These are phyloP conservation scores for Sarocladium oryzae DNA, from an alignment of 2,329 filamentous ascomycete genomes.

Conservation along the genomic window DNA sequence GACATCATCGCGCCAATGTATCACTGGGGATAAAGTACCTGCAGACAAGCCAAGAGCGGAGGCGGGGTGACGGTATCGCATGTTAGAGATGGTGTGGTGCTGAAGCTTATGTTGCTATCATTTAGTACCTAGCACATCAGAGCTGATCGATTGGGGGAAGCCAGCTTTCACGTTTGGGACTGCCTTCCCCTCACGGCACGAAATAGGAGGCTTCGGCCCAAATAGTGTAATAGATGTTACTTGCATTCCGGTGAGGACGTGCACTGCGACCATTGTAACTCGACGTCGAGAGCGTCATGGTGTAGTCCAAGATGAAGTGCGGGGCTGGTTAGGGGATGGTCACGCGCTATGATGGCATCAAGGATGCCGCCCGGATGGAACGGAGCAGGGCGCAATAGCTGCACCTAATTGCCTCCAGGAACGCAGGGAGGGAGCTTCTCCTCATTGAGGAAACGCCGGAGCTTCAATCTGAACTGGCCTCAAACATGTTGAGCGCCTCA, in stretches of 20 bases:
- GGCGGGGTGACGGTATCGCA: slow-evolving; percentile 1
- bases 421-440: not conserved
- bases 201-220: not conserved
- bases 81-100: slow-evolving; percentile 8
- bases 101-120: not conserved
- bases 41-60: not conserved
- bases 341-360: slow-evolving; percentile 10
- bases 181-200: slow-evolving; percentile 4
- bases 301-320: not conserved
- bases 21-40: not conserved
- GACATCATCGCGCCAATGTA: not conserved
- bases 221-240: not conserved
- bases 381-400: slow-evolving; percentile 7
- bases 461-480: not conserved
- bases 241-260: not conserved
- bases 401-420: not conserved
- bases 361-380: slow-evolving; percentile 3
- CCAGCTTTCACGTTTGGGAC: no score
- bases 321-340: slow-evolving; percentile 1
- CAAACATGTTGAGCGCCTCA: no score
- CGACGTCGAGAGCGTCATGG: not conserved
- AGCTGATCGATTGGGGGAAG: slow-evolving; percentile 2
- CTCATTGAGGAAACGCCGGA: not conserved
- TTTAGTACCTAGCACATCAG: not conserved
- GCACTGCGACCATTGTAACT: not conserved